Base-by-base conservation (phyloP, 306 rosid genomes). In the Trifolium subterraneum region DNA sequence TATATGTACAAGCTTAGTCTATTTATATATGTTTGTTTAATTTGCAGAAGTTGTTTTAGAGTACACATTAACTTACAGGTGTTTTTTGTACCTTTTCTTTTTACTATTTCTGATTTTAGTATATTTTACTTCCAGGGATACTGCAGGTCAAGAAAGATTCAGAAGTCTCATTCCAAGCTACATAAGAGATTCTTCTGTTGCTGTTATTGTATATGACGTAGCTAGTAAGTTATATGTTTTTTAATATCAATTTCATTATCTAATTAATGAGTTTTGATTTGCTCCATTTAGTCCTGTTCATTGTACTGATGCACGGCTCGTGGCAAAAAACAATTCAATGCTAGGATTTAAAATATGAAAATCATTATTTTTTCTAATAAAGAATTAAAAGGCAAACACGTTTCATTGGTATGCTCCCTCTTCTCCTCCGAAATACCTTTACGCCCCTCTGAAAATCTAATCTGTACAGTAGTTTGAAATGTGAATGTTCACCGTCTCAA, bases 91-190 rank as follows among this genome's bases (percentile, higher is more conserved):
- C 16, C 51, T 38, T 39, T 70, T 22, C 12, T 64, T 73, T 3
- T 78, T 14, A 45, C 55, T 68, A 64, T 18, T 76, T 75, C 74
- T 61, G 66, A 84, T 56, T 25, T 19, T 36, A 9, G 38, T 59
- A 19, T 31, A 36, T 72, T 74, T 45, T 44, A 75, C 60, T 70
- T 69, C 77, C 91, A 94, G 98, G 98, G 98, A 94, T 85, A 94
- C 97, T 55, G 98, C 98, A 36, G 97, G 97, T 71, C 98, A 94
- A 84, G 98, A 94, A 85, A 91, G 98, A 84, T 94, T 94, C 82
- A 87, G 98, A 88, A 94, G 97, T 83, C 96, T 94, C 56, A 93
- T 94, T 83, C 98, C 98, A 44, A 94, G 98, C 88, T 94, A 94
- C 87, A 94, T 91, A 63, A 89, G 98, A 86, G 98, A 94, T 84